Conservation (phyloP, 1,284 basidiomycete species). For the Puccinia hordei region DNA sequence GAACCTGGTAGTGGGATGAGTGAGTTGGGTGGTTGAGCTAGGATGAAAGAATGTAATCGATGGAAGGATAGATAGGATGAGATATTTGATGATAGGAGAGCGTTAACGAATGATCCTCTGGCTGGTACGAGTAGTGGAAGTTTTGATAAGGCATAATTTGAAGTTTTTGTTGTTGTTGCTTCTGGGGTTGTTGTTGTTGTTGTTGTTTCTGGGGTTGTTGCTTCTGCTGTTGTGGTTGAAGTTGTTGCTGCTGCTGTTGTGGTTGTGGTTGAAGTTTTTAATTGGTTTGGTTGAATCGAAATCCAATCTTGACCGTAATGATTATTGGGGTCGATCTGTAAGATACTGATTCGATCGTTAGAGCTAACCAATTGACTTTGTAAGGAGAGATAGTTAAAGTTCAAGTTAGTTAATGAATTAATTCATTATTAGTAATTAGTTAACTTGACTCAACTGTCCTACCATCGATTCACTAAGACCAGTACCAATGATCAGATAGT, state of each 20-base stretch:
- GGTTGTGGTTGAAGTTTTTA: neutral
- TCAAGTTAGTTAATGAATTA: too few relatives aligned
- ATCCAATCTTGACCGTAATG: slow-evolving; percentile 26
- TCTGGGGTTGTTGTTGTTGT: too few relatives aligned
- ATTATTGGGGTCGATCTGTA: slow-evolving; percentile 32
- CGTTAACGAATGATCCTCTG: slow-evolving; percentile 17
- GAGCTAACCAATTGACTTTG: slow-evolving; percentile 1
- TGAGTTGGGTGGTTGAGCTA: slow-evolving; percentile 11
- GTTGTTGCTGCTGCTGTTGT: neutral
- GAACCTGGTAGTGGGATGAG: slow-evolving; percentile 28
- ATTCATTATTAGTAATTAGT: neutral
- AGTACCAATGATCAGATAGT: slow-evolving; percentile 27
- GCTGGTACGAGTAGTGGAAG: slow-evolving; percentile 33
- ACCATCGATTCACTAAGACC: slow-evolving; percentile 34
- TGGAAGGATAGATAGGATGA: slow-evolving; percentile 29
- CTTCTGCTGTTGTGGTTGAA: too few relatives aligned
- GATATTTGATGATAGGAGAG: slow-evolving; percentile 23
- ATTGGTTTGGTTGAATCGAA: neutral
- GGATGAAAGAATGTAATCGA: slow-evolving; percentile 19
- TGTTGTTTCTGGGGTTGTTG: too few relatives aligned
- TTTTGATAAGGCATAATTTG: too few relatives aligned
- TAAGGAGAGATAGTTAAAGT: too few relatives aligned
- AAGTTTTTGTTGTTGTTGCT: too few relatives aligned
- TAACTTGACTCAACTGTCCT: slow-evolving; percentile 2
- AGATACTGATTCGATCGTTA: neutral